A percentile compares a stretch with the other conserved stretches of the same genome.
Evolutionary conservation across 2,329 filamentous ascomycete genomes (phyloP).

Genomic region (Dothistroma pini): DNA sequence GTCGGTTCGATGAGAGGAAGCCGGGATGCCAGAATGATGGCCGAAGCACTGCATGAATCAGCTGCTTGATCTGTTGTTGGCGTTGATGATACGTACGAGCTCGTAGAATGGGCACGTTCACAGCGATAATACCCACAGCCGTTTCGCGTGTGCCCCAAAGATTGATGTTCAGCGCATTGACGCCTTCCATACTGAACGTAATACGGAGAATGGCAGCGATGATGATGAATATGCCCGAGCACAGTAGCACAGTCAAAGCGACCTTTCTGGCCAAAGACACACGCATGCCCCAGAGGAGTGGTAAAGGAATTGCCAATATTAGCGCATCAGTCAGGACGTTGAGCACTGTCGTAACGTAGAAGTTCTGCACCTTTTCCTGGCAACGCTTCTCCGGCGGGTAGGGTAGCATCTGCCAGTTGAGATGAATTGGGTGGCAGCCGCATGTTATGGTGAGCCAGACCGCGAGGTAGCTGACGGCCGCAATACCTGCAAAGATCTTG

Average conservation of each 20-base stretch:
- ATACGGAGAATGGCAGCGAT: constrained; percentile 35
- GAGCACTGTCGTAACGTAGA: constrained; percentile 32
- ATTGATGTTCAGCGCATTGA: constrained; percentile 36
- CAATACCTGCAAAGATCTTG: constrained; percentile 29
- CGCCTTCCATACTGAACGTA: constrained; percentile 27
- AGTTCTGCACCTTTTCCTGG: constrained; percentile 20
- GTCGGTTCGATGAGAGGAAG: neutral
- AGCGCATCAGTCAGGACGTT: constrained; percentile 35
- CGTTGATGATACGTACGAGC: constrained; percentile 15
- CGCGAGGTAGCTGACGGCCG: constrained; percentile 28
- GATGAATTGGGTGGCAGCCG: constrained; percentile 29
- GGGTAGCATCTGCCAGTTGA: constrained; percentile 32
- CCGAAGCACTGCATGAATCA: constrained; percentile 6
- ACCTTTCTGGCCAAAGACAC: constrained; percentile 34
- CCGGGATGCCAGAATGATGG: constrained; percentile 7
- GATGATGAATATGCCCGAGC: constrained; percentile 38
- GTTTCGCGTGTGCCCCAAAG: constrained; percentile 39
- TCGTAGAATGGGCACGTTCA: constrained; percentile 35
- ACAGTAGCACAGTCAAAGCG: constrained; percentile 33
- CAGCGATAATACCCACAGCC: constrained; percentile 35
- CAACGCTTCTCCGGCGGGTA: constrained; percentile 25
- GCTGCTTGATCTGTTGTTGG: neutral
- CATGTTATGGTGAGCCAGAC: constrained; percentile 34
- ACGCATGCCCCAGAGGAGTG: constrained; percentile 35
- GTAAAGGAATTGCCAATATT: constrained; percentile 34